phyloP scores from a whole-genome alignment of 1,284 basidiomycete genomes.

The Testicularia cyperi region DNA sequence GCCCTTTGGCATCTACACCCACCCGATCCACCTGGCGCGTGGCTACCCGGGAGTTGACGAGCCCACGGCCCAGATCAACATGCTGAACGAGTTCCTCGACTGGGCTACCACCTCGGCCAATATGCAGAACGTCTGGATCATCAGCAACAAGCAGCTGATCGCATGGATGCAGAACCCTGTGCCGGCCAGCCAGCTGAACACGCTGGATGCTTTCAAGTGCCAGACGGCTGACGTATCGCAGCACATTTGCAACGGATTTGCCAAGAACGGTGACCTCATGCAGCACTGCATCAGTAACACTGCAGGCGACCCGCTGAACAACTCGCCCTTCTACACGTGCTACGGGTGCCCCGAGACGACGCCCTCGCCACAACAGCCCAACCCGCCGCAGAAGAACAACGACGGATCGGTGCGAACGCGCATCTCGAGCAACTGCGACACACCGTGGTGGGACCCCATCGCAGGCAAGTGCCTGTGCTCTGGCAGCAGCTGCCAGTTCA shows the following conservation, averaged over 20 bases:
- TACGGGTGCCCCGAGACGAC: constrained; percentile 50
- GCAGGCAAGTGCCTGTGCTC: constrained; percentile 48
- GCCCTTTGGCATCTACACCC: constrained; percentile 78
- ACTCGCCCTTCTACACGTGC: constrained; percentile 54
- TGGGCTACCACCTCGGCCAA: constrained; percentile 65
- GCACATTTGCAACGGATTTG: constrained; percentile 52
- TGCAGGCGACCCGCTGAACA: constrained; percentile 47
- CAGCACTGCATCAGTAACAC: constrained; percentile 52
- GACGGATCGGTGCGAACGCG: constrained; percentile 44
- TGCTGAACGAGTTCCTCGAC: constrained; percentile 78
- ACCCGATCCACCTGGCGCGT: constrained; percentile 76
- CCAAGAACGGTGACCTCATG: constrained; percentile 41
- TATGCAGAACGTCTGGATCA: constrained; percentile 72
- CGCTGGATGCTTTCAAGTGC: constrained; percentile 52
- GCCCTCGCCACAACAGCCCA: constrained; percentile 48
- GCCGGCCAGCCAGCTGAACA: constrained; percentile 52
- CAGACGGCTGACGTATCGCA: constrained; percentile 37
- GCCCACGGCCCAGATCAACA: constrained; percentile 34
- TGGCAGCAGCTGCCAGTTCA: constrained; percentile 36
- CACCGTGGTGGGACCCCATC: constrained; percentile 54
- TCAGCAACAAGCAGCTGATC: constrained; percentile 73
- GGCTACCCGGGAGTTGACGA: constrained; percentile 53
- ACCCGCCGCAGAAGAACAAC: constrained; percentile 53
- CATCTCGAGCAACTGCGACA: constrained; percentile 46
- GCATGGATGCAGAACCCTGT: constrained; percentile 75